A percentile compares a stretch with the other conserved stretches of the same genome.
phyloP scores from a whole-genome alignment of 495 filamentous ascomycete species.

The Penicillium daleae region DNA sequence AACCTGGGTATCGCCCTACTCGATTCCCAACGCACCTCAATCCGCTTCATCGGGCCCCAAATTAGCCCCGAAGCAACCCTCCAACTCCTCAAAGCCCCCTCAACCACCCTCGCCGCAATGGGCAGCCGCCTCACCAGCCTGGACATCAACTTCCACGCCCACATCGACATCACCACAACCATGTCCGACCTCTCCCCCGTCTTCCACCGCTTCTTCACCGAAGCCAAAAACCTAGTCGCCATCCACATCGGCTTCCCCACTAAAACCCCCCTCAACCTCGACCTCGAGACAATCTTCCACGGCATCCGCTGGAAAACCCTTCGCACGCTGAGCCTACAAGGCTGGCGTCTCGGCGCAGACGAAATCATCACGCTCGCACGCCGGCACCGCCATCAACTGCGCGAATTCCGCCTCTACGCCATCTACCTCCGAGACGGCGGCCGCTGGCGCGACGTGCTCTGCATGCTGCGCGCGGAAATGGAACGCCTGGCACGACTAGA shows the following conservation, averaged over 20 bases:
- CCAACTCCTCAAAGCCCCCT: slow-evolving; percentile 50
- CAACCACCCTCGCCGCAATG: slow-evolving; percentile 52
- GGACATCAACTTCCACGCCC: slow-evolving; percentile 63
- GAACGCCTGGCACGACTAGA: slow-evolving; percentile 61
- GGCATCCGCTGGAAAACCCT: slow-evolving; percentile 62
- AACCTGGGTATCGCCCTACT: slow-evolving; percentile 62
- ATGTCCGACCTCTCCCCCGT: slow-evolving; percentile 58
- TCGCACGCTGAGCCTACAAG: slow-evolving; percentile 65
- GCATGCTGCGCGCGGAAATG: slow-evolving; percentile 61
- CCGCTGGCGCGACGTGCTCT: slow-evolving; percentile 64
- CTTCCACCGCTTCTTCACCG: slow-evolving; percentile 60
- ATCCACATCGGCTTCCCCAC: slow-evolving; percentile 69
- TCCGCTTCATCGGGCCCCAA: slow-evolving; percentile 66
- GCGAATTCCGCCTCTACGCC: slow-evolving; percentile 59
- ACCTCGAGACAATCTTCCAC: slow-evolving; percentile 66
- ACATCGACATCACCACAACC: slow-evolving; percentile 54
- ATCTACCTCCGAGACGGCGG: slow-evolving; percentile 62
- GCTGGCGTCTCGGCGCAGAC: slow-evolving; percentile 61
- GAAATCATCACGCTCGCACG: slow-evolving; percentile 63
- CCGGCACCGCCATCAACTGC: slow-evolving; percentile 59
- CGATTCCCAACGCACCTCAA: slow-evolving; percentile 55
- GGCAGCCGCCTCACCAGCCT: slow-evolving; percentile 61
- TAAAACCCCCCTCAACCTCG: slow-evolving; percentile 57
- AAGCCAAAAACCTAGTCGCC: slow-evolving; percentile 62
- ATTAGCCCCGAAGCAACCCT: slow-evolving; percentile 63